phyloP scores from a whole-genome alignment of 1,284 basidiomycete species.

The Schizophyllum amplum region DNA sequence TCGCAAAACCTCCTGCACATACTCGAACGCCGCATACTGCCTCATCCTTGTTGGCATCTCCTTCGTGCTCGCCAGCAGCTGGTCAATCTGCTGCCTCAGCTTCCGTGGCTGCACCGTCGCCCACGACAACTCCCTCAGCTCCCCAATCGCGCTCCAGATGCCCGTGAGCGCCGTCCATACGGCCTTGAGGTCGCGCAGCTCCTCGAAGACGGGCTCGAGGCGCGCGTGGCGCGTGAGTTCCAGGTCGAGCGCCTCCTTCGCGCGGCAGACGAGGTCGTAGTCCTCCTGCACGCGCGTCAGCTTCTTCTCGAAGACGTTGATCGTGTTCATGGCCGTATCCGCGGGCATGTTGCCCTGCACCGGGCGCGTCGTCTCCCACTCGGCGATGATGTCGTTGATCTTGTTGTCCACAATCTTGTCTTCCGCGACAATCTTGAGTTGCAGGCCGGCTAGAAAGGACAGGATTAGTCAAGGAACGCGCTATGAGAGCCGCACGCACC shows the following conservation, averaged over 20 bases:
- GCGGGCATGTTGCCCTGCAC: constrained; percentile 95
- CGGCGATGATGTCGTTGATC: constrained; percentile 81
- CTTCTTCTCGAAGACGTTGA: constrained; percentile 90
- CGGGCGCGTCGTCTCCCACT: constrained; percentile 95
- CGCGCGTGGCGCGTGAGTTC: constrained; percentile 88
- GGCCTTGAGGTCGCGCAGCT: constrained; percentile 91
- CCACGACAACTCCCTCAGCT: constrained; percentile 88
- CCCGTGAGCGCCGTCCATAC: constrained; percentile 99
- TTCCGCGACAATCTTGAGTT: constrained; percentile 98
- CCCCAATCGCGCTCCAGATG: constrained; percentile 90
- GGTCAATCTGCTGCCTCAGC: constrained; percentile 90
- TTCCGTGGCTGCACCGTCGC: constrained; percentile 91
- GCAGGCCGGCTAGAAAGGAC: constrained; percentile 67
- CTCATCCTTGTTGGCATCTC: constrained; percentile 99
- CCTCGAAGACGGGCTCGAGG: constrained; percentile 90
- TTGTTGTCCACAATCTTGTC: constrained; percentile 96
- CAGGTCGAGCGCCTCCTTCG: constrained; percentile 95
- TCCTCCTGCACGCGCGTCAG: constrained; percentile 87
- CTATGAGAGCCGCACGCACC: constrained; percentile 35
- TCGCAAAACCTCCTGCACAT: constrained; percentile 88
- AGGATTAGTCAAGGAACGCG: not conserved
- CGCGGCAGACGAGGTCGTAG: constrained; percentile 87
- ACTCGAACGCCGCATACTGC: constrained; percentile 98
- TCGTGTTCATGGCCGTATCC: constrained; percentile 91
- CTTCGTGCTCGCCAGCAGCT: constrained; percentile 82